Percentiles rank a stretch among this genome's conserved stretches.
phyloP scores from a whole-genome alignment of 2,329 filamentous ascomycete species.

The Penicillium griseofulvum region DNA sequence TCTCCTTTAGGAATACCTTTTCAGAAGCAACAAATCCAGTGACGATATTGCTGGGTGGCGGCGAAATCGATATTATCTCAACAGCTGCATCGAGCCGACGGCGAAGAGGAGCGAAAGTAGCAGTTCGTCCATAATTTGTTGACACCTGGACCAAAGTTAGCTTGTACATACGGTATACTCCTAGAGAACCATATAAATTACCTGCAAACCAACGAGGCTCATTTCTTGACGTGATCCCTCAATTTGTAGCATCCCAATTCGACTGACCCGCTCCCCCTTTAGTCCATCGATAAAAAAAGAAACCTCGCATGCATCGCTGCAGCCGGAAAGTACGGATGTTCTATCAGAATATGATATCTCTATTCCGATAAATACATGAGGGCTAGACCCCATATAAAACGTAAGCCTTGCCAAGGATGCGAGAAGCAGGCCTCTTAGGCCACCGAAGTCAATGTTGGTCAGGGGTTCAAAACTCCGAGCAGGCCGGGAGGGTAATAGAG shows the following conservation, averaged over 20 bases:
- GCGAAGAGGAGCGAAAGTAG: neutral
- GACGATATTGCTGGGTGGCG: neutral
- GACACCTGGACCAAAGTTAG: neutral
- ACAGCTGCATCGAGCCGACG: neutral
- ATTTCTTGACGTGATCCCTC: neutral
- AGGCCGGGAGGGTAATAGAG: neutral
- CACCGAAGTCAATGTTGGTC: neutral
- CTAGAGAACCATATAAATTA: neutral
- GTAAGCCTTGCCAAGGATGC: neutral
- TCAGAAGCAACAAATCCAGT: neutral
- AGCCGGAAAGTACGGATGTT: neutral
- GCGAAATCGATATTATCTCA: neutral
- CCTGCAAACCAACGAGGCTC: neutral
- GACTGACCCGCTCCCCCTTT: neutral
- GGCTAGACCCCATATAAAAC: neutral
- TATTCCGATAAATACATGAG: neutral
- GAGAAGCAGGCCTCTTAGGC: neutral
- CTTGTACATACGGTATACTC: rapidly evolving
- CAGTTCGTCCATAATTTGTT: neutral
- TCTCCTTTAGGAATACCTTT: neutral
- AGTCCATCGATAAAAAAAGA: neutral
- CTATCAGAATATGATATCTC: neutral
- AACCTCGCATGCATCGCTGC: neutral
- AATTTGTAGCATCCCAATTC: neutral
- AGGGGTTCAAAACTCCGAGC: neutral